Evolutionary conservation across 768 basidiomycete species (phyloP), one percentile per base, ranked within the genome.

Genomic region (Boletus patriciae): DNA sequence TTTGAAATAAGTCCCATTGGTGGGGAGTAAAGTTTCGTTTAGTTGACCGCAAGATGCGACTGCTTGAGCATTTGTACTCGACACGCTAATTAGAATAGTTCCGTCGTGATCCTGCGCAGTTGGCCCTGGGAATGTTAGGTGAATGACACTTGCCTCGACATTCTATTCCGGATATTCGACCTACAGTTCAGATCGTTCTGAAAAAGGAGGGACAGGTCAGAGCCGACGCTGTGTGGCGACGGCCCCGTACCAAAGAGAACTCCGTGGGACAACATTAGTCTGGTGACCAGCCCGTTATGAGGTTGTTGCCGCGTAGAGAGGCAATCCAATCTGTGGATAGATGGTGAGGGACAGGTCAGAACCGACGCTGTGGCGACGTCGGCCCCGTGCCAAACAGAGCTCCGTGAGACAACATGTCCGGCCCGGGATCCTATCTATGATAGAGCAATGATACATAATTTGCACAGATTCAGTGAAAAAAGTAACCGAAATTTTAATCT

Each of bases 161-260:
- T 16, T 43, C 15, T 3, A 12, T 13, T 25, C 18, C n/a, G 21
- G 10, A 3, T 19, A n/a, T 36, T 34, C 7, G 3, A 58, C 61
- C 46, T 33, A 62, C 61, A 56, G 31, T 53, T 50, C 11, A 62
- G 16, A 38, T 60, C 51, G 12, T 61, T 59, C 27, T 61, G 57
- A n/a, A 59, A 45, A 40, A 59, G 53, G 33, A 54, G 19, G 15
- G 46, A 54, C 10, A 59, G 21, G 9, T 61, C 56, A 25, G 59
- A 54, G 8, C 56, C 46, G 18, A 55, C 13, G 4, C 41, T 59
- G 13, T 16, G 38, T 15, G 52, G 52, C 11, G 52, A 61, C 2
- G 57, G 57, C 10, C 41, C 46, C n/a, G 48, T 42, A 25, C 41
- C 23, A 23, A 52, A 18, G 15, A 42, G 38, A 3, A 12, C 37